Evolutionary conservation across 495 filamentous ascomycete species (phyloP), one percentile per base, ranked within the genome.

Genomic region (Copromyces sp.): DNA sequence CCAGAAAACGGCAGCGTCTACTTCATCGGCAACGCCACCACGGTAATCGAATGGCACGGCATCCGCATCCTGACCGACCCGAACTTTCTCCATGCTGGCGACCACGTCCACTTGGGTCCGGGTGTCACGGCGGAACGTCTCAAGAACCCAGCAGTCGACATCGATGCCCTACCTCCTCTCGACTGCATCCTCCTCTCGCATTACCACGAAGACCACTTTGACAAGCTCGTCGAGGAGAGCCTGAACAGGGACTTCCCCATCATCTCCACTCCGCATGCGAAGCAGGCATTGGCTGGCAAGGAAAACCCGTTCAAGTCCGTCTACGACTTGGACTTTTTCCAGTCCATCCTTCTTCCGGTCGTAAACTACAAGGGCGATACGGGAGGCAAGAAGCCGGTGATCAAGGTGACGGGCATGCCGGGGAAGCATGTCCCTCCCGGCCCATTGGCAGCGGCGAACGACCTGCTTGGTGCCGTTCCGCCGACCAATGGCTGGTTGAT

Each of bases 401-500:
- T 91, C 40, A 89, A 87, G 70, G 85, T 91, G 9, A 91, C 87
- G 0, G 90, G 83, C 2, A 90, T 90, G 88, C 90, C 89, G 9
- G 91, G 89, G n/a, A 89, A 91, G 74, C 90, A 92, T 77, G 87
- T 92, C 3, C 87, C 90, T 6, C 83, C 86, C 2, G 83, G 83
- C 1, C 75, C 83, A 7, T 74, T 90, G 29, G 78, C 80, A 4
- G 78, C 75, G 37, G 78, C 82, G 35, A 92, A 92, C 77, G 84
- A 90, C 40, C n/a, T 91, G 12, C 78, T 90, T 4, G 76, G 82
- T 24, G 90, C 89, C 0, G 89, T 92, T 68, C 91, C 91, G 6
- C 90, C 90, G 2, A 90, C 88, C 5, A 92, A 92, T 74, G 91
- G 90, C 42, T 93, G 90, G 90, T 85, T 93, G 78, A 70, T 93